Conservation (phyloP, 768 basidiomycete species). For the Asterophora lycoperdoides region DNA sequence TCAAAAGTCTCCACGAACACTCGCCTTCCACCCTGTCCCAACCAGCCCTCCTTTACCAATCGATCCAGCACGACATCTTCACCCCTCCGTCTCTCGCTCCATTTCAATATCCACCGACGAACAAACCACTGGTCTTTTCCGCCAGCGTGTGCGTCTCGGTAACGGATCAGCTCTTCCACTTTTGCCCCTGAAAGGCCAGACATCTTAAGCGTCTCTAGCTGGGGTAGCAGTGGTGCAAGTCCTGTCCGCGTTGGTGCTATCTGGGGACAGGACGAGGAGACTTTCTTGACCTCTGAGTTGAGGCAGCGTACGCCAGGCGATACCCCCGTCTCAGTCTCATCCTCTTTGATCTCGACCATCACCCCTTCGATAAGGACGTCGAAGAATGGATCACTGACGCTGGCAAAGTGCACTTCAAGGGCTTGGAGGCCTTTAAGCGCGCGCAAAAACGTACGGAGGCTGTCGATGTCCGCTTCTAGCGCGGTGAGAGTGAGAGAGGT, state of each 20-base stretch:
- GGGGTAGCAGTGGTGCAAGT: constrained; percentile 19
- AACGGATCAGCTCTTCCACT: constrained; percentile 16
- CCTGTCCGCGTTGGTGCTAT: neutral
- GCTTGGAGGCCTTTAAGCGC: constrained; percentile 29
- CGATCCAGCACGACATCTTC: constrained; percentile 33
- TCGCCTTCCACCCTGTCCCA: constrained; percentile 18
- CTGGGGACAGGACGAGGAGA: constrained; percentile 5
- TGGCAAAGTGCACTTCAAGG: constrained; percentile 42
- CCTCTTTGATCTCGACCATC: constrained; percentile 5
- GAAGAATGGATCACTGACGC: constrained; percentile 28
- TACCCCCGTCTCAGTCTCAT: constrained; percentile 3
- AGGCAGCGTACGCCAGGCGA: neutral
- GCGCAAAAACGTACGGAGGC: constrained; percentile 33
- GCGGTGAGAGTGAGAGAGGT: constrained; percentile 37
- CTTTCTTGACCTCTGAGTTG: neutral
- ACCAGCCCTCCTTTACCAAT: constrained; percentile 34
- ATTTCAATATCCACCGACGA: constrained; percentile 28
- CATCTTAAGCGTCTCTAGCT: constrained; percentile 18
- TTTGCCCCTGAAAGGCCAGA: constrained; percentile 19
- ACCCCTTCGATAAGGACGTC: constrained; percentile 30
- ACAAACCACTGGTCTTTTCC: constrained; percentile 3
- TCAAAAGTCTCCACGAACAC: constrained; percentile 28
- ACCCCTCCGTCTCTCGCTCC: constrained; percentile 30
- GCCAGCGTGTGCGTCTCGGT: constrained; percentile 11
- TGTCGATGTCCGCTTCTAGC: constrained; percentile 35